A percentile compares a stretch with the other conserved stretches of the same genome.
Conservation (phyloP, 2,329 filamentous ascomycete species). For the Colletotrichum karsti region DNA sequence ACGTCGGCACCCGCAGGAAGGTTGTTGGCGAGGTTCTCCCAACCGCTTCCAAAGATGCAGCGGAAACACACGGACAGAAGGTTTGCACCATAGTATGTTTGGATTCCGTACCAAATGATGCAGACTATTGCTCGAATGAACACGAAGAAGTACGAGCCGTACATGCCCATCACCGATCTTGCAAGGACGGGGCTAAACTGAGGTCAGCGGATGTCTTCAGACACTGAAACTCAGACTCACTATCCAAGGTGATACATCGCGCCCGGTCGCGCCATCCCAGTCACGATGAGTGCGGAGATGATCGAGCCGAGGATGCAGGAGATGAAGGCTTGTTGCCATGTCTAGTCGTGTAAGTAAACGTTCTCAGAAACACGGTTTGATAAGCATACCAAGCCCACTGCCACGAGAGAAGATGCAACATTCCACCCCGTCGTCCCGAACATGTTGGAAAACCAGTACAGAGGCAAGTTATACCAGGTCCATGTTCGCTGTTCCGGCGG, state of each 20-base stretch:
- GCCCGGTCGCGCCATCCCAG: slow-evolving; percentile 37
- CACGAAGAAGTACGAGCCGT: slow-evolving; percentile 50
- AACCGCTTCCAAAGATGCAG: slow-evolving; percentile 43
- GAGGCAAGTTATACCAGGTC: slow-evolving; percentile 38
- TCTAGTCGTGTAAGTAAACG: slow-evolving; percentile 12
- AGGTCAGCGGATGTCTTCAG: background rate
- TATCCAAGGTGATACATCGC: slow-evolving; percentile 38
- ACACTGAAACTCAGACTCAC: background rate
- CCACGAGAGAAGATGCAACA: slow-evolving; percentile 36
- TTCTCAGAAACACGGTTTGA: background rate
- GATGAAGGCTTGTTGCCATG: slow-evolving; percentile 38
- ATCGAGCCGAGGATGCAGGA: slow-evolving; percentile 35
- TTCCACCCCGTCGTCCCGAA: slow-evolving; percentile 40
- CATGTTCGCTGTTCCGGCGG: slow-evolving; percentile 37
- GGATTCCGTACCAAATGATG: slow-evolving; percentile 40
- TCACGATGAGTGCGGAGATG: slow-evolving; percentile 34
- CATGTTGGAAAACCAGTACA: slow-evolving; percentile 39
- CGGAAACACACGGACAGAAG: slow-evolving; percentile 35
- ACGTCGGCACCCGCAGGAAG: slow-evolving; percentile 41
- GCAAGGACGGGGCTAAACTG: slow-evolving; percentile 41
- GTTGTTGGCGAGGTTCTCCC: slow-evolving; percentile 40
- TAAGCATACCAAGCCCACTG: slow-evolving; percentile 34
- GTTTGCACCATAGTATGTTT: slow-evolving; percentile 35
- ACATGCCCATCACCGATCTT: slow-evolving; percentile 49
- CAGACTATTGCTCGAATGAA: slow-evolving; percentile 42